Percentiles rank a stretch among this genome's conserved stretches.
Conservation (phyloP, 352 stramenopile species). For the Phytopythium mirpurense region DNA sequence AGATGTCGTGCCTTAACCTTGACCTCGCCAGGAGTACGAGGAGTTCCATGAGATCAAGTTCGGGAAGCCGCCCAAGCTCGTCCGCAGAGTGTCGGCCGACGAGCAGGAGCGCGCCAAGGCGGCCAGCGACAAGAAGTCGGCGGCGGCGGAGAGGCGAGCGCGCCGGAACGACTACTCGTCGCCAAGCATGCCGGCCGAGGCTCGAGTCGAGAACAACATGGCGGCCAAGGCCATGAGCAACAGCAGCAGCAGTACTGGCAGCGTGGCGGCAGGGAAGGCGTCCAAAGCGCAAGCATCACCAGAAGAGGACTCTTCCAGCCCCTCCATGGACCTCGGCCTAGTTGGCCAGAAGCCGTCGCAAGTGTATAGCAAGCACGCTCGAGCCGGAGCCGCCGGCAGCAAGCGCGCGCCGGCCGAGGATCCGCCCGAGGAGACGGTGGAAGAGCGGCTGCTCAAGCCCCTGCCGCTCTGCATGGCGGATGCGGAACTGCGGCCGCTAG, state of each 20-base stretch:
- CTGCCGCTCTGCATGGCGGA: conserved; percentile 84
- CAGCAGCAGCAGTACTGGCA: neutral
- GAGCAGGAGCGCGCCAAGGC: conserved; percentile 50
- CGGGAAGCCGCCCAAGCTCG: conserved; percentile 82
- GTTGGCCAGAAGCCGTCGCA: conserved; percentile 61
- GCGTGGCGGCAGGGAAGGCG: conserved; percentile 2
- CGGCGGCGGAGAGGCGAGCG: conserved; percentile 48
- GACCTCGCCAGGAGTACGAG: conserved; percentile 87
- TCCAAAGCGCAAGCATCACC: conserved; percentile 7
- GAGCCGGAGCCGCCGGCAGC: conserved; percentile 9
- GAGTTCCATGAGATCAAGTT: conserved; percentile 92
- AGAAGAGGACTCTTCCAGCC: conserved; percentile 32
- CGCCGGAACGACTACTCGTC: conserved; percentile 76
- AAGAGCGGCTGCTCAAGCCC: conserved; percentile 82
- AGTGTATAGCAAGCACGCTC: conserved; percentile 15
- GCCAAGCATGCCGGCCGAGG: conserved; percentile 66
- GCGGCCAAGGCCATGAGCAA: conserved; percentile 53
- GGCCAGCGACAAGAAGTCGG: conserved; percentile 50
- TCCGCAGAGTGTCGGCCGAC: conserved; percentile 57
- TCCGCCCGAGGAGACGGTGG: conserved; percentile 39
- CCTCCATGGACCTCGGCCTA: conserved; percentile 43
- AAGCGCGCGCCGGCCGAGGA: conserved; percentile 25
- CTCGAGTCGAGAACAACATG: conserved; percentile 75
- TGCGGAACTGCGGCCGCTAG: conserved; percentile 80
- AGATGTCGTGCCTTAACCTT: neutral